Evolutionary conservation across 352 stramenopile genomes (phyloP).

Genomic region (Pythium apleroticum): DNA sequence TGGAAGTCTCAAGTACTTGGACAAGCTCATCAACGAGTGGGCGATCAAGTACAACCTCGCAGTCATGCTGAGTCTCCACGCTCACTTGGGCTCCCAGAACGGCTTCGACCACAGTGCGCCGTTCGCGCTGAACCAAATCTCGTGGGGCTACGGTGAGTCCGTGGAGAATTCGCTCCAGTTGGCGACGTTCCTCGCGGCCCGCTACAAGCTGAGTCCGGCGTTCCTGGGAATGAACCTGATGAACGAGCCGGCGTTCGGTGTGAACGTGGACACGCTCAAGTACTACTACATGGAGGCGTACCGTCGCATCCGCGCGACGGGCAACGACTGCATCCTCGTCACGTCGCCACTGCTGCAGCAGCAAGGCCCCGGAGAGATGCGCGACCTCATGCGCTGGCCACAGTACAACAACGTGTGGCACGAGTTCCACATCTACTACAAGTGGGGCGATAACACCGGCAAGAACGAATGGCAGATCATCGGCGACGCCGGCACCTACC

Average conservation of each 20-base stretch:
- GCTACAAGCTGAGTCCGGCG: constrained; percentile 43
- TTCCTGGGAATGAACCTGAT: constrained; percentile 57
- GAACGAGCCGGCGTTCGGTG: constrained; percentile 43
- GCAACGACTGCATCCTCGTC: constrained; percentile 30
- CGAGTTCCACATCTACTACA: constrained; percentile 36
- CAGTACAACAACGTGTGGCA: constrained; percentile 28
- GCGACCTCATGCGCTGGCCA: constrained; percentile 24
- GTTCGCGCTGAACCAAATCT: neutral
- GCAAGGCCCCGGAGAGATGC: constrained; percentile 17
- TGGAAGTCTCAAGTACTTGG: constrained; percentile 47
- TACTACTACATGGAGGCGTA: constrained; percentile 56
- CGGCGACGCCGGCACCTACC: constrained; percentile 13
- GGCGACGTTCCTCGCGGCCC: constrained; percentile 35
- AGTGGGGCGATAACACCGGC: constrained; percentile 30
- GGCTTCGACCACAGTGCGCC: constrained; percentile 50
- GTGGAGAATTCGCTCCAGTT: constrained; percentile 41
- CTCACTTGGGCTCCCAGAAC: constrained; percentile 58
- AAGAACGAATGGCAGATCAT: constrained; percentile 19
- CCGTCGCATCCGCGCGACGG: constrained; percentile 30
- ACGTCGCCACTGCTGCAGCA: constrained; percentile 14
- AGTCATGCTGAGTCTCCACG: constrained; percentile 57
- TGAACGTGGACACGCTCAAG: constrained; percentile 24
- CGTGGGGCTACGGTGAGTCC: constrained; percentile 32
- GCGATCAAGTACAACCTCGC: constrained; percentile 50
- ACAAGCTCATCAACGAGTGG: constrained; percentile 54